Evolutionary conservation across 2,329 filamentous ascomycete species (phyloP).

Genomic region (Neonectria ditissima): DNA sequence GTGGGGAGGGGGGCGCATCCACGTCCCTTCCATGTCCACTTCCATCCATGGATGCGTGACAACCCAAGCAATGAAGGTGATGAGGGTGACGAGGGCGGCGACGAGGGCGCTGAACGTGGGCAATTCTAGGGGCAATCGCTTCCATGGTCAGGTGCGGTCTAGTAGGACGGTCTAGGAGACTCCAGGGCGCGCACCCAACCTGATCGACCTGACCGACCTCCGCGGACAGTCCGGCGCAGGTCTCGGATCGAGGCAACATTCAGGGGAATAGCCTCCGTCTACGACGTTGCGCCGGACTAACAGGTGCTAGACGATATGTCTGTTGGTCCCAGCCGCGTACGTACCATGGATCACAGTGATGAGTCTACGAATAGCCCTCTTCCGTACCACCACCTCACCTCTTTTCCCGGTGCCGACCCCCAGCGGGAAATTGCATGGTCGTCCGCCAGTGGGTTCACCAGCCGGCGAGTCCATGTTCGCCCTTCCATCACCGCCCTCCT

Average conservation of each 20-base stretch:
- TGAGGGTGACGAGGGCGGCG: slow-evolving; percentile 3
- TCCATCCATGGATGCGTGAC: neutral
- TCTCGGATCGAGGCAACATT: neutral
- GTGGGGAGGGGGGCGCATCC: slow-evolving; percentile 1
- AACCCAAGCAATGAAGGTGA: no score
- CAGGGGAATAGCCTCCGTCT: neutral
- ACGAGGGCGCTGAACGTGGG: slow-evolving; percentile 1
- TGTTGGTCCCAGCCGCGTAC: slow-evolving; percentile 3
- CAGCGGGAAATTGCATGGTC: slow-evolving; percentile 33
- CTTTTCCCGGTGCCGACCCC: neutral
- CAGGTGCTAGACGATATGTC: neutral
- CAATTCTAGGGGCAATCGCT: slow-evolving; percentile 18
- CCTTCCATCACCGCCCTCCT: slow-evolving; percentile 9
- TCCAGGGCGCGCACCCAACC: neutral
- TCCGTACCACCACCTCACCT: neutral
- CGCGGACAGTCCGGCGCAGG: neutral
- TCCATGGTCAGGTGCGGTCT: no score
- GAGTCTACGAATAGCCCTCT: neutral
- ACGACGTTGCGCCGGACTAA: neutral
- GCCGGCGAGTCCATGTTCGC: slow-evolving; percentile 7
- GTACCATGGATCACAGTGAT: neutral
- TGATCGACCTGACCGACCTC: no score
- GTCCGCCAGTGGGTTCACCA: slow-evolving; percentile 25
- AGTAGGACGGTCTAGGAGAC: neutral
- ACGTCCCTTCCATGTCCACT: neutral